These are phyloP conservation scores for Tolypocladium nubicola DNA, from an alignment of 2,329 filamentous ascomycete genomes.

Conservation along the genomic window DNA sequence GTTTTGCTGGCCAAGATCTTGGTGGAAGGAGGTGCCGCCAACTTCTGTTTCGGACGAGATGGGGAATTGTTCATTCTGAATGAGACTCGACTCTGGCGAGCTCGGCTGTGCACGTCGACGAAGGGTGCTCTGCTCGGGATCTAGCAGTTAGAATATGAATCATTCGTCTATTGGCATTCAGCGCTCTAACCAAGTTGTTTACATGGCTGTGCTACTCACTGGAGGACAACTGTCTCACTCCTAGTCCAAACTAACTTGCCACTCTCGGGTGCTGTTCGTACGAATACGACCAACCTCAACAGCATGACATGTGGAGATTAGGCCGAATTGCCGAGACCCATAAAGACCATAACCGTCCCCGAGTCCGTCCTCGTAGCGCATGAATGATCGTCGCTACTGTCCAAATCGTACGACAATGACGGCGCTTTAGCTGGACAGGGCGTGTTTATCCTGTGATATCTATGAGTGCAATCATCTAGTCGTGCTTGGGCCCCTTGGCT, in stretches of 20 bases:
- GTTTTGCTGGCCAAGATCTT: slow-evolving; percentile 34
- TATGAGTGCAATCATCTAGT: background rate
- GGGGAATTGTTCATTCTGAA: slow-evolving; percentile 38
- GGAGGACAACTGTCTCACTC: background rate
- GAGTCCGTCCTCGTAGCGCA: background rate
- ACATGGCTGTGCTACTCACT: background rate
- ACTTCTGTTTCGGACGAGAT: slow-evolving; percentile 35
- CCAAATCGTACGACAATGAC: background rate
- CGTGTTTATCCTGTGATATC: background rate
- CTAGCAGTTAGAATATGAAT: background rate
- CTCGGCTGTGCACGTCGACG: slow-evolving; percentile 7
- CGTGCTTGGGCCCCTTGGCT: background rate
- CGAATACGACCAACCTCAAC: too few relatives aligned
- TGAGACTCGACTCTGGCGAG: slow-evolving; percentile 31
- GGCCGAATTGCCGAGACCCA: background rate
- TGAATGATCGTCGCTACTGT: background rate
- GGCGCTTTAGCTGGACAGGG: background rate
- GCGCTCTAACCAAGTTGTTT: background rate
- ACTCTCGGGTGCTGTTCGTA: too few relatives aligned
- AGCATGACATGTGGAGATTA: background rate
- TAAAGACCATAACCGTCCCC: background rate
- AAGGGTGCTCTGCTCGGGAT: slow-evolving; percentile 12
- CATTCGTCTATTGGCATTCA: too few relatives aligned
- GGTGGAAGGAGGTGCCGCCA: slow-evolving; percentile 29
- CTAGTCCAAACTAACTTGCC: background rate